Evolutionary conservation across 192 early-diverging fungal genomes (phyloP).

Genomic region (Coemansia sp.): DNA sequence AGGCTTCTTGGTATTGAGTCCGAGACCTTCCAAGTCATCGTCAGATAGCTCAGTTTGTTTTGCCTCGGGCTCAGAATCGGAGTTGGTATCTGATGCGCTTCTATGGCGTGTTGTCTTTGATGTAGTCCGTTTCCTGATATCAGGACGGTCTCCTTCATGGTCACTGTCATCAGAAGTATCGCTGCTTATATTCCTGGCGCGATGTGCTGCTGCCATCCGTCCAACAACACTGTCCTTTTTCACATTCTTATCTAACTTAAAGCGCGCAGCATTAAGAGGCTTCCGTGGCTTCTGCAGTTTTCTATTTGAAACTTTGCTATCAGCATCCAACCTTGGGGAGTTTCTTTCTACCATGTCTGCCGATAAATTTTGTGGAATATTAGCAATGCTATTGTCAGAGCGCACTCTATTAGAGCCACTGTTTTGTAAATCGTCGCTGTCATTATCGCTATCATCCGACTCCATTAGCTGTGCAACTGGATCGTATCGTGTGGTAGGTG

Average conservation of each 20-base stretch:
- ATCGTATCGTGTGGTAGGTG: slow-evolving; percentile 14
- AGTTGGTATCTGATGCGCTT: not conserved
- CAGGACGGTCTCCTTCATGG: not conserved
- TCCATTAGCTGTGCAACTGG: slow-evolving; percentile 38
- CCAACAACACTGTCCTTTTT: slow-evolving; percentile 22
- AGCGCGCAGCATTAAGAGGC: slow-evolving; percentile 10
- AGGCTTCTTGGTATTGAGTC: not conserved
- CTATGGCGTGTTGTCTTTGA: not conserved
- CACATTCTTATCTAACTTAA: slow-evolving; percentile 11
- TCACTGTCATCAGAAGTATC: slow-evolving; percentile 17
- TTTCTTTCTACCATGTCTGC: not conserved
- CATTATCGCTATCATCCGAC: slow-evolving; percentile 22
- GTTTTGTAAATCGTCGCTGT: not conserved
- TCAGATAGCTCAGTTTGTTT: not conserved
- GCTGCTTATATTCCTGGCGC: slow-evolving; percentile 6
- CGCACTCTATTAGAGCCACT: not conserved
- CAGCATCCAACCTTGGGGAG: not conserved
- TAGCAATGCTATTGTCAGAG: not conserved
- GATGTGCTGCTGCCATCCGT: slow-evolving; percentile 15
- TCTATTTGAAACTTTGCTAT: not conserved
- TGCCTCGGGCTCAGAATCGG: not conserved
- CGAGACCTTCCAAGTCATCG: not conserved
- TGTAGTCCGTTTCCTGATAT: not conserved
- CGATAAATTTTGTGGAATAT: not conserved
- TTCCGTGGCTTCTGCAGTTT: not conserved